Base-by-base conservation (phyloP, 2,329 filamentous ascomycete species). In the Aspergillus melleus region DNA sequence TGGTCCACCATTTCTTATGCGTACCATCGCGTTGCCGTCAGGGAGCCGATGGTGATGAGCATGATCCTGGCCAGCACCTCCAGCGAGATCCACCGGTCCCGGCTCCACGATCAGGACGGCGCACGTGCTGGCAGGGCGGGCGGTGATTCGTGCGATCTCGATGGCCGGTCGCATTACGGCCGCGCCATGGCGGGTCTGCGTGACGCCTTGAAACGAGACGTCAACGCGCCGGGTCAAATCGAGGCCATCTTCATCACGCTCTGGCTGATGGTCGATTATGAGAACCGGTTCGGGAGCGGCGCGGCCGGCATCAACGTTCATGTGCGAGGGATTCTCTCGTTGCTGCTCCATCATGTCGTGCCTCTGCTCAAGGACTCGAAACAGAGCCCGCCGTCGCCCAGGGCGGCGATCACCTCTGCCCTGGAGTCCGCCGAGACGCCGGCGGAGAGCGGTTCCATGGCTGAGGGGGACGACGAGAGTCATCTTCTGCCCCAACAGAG, bases 181-280 rank as follows among this genome's bases (percentile, higher is more conserved):
- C 61, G 63, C 20, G 68, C 69, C 9, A 53, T 71, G 20, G 66
- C 66, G 11, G 62, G 64, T 24, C 65, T 72, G 2, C 65, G 66
- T 6, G 64, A 65, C 47, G 68, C 63, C 16, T 52, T 72, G 22
- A 63, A 63, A 54, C 56, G 65, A n/a, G 68, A 66, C n/a, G 68
- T 64, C 5, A 69, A 66, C 39, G 58, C 65, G 0, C 61, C 66
- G 11, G 61, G 62, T 12, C 63, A 67, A 20, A 59, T 70, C 10
- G 68, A 70, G 49, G 68, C 68, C 9, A 66, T 70, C 9, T 70
- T 70, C 32, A 68, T 71, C 47, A 71, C 69, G 2, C 47, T 72
- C 14, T 70, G 64, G 67, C 53, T 69, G 29, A 69, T 71, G 67
- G 65, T 70, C n/a, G 68, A 70, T 51, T 71, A 71, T 22, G 70